A percentile compares a stretch with the other conserved stretches of the same genome.
Evolutionary conservation across 2,329 filamentous ascomycete genomes (phyloP).

Genomic region (Pseudohalonectria lignicola): DNA sequence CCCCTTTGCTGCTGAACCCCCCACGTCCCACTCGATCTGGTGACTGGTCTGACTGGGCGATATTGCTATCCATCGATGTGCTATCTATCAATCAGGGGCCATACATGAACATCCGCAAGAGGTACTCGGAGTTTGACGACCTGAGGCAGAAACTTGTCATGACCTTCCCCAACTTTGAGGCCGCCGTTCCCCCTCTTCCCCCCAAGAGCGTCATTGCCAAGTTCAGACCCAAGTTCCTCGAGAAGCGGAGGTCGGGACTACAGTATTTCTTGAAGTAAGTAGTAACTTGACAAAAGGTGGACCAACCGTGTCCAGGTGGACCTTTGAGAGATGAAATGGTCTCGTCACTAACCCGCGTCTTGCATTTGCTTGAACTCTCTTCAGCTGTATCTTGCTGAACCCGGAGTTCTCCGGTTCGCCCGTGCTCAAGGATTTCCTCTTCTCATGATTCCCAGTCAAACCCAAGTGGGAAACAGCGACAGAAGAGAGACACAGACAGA

Average conservation of each 20-base stretch:
- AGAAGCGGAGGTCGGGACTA: slow-evolving; percentile 69
- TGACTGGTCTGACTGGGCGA: not conserved
- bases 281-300: too few species aligned
- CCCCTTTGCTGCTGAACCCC: too few species aligned
- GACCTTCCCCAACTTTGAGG: slow-evolving; percentile 75
- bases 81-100: slow-evolving; percentile 39
- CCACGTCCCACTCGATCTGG: too few species aligned
- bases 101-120: slow-evolving; percentile 52
- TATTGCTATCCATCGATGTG: not conserved
- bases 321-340: too few species aligned
- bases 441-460: too few species aligned
- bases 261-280: slow-evolving; percentile 91
- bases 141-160: slow-evolving; percentile 61
- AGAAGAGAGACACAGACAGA: too few species aligned
- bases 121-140: slow-evolving; percentile 91
- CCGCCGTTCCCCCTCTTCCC: slow-evolving; percentile 79
- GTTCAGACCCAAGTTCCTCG: slow-evolving; percentile 77
- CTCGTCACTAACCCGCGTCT: too few species aligned
- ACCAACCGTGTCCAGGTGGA: too few species aligned
- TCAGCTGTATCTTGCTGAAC: slow-evolving; percentile 79
- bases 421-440: slow-evolving; percentile 82
- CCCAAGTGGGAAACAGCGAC: too few species aligned
- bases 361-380: too few species aligned
- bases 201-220: slow-evolving; percentile 84
- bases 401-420: slow-evolving; percentile 91